These are phyloP conservation scores for Achlya hypogyna DNA, from an alignment of 352 stramenopile genomes.

Conservation along the genomic window DNA sequence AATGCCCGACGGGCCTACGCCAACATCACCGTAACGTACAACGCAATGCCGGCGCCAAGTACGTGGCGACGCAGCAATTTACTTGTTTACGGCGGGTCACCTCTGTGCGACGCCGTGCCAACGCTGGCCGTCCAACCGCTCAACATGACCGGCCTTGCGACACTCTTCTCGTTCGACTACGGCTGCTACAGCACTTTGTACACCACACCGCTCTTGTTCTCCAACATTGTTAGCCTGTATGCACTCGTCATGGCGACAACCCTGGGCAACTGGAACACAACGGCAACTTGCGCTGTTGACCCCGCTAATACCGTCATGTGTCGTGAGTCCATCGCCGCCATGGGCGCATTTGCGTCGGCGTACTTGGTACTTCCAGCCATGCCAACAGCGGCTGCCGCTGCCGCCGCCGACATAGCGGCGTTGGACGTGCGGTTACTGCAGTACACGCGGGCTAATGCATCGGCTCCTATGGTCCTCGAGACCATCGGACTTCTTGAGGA, in stretches of 20 bases:
- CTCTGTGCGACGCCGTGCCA: background rate
- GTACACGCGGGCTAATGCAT: background rate
- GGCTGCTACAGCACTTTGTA: background rate
- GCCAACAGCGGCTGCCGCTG: too few species aligned
- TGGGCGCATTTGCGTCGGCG: background rate
- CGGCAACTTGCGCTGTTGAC: background rate
- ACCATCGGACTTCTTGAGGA: background rate
- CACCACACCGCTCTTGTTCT: background rate
- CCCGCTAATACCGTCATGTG: background rate
- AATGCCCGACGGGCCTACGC: background rate
- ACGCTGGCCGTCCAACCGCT: background rate
- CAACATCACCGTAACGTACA: background rate
- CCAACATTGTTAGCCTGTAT: background rate
- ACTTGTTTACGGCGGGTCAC: background rate
- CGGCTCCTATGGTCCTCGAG: background rate
- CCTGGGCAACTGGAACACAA: background rate
- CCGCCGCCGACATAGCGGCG: background rate
- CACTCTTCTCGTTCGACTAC: background rate
- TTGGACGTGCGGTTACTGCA: slow-evolving; percentile 3
- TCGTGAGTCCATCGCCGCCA: too few species aligned
- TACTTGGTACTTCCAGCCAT: background rate
- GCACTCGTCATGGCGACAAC: background rate
- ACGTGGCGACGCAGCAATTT: background rate
- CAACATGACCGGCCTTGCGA: background rate
- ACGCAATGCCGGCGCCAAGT: background rate